Evolutionary conservation across 495 filamentous ascomycete genomes (phyloP).

Genomic region (Talaromyces proteolyticus): DNA sequence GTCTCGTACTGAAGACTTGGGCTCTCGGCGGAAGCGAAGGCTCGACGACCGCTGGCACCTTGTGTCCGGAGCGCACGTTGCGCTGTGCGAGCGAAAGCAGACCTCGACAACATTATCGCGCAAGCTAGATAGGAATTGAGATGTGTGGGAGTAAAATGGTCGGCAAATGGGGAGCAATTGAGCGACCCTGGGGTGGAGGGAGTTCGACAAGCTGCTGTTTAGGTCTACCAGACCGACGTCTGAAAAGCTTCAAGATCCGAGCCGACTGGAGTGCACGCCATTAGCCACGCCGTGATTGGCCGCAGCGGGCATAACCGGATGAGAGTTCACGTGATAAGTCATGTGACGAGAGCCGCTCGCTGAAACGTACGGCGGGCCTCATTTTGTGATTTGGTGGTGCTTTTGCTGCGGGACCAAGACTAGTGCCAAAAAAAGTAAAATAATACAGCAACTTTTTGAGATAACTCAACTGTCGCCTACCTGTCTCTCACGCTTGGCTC

Average conservation of each 20-base stretch:
- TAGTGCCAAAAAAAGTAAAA: slow-evolving; percentile 28
- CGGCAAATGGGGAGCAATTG: slow-evolving; percentile 41
- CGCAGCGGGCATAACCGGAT: slow-evolving; percentile 43
- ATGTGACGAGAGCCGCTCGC: no score
- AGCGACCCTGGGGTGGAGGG: slow-evolving; percentile 19
- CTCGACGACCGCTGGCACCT: slow-evolving; percentile 53
- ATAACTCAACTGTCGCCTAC: not conserved
- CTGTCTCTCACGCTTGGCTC: not conserved
- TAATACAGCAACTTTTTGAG: not conserved
- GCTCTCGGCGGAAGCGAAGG: slow-evolving; percentile 76
- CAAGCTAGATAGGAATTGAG: slow-evolving; percentile 35
- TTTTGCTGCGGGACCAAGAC: slow-evolving; percentile 11
- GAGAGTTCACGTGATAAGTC: slow-evolving; percentile 27
- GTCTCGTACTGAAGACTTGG: slow-evolving; percentile 82
- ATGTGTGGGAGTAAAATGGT: slow-evolving; percentile 16
- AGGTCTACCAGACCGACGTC: slow-evolving; percentile 19
- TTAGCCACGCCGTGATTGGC: slow-evolving; percentile 38
- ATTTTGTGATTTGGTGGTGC: slow-evolving; percentile 11
- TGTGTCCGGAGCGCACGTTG: slow-evolving; percentile 64
- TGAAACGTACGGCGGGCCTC: no score
- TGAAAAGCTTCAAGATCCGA: slow-evolving; percentile 48
- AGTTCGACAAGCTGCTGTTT: slow-evolving; percentile 14
- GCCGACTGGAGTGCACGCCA: slow-evolving; percentile 19
- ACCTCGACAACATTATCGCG: slow-evolving; percentile 79
- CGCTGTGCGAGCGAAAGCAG: slow-evolving; percentile 70